Base-by-base conservation (phyloP, 164 flowering plant species). In the Chimonanthus salicifolius region DNA sequence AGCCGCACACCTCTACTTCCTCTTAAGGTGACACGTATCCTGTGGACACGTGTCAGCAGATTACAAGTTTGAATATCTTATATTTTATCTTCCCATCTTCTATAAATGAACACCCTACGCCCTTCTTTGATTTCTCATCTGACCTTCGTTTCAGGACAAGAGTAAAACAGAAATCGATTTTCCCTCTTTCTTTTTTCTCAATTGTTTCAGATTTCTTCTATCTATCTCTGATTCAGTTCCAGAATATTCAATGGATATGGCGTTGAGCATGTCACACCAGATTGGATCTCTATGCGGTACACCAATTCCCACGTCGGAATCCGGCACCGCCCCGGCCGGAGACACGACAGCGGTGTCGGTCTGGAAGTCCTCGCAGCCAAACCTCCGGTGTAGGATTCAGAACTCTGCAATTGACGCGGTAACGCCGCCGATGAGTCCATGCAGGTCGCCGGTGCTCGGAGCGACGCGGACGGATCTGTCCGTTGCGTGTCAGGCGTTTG, bases 371-470 rank as follows among this genome's bases (percentile, higher is more conserved):
- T 83, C 82, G 65, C 10, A 77, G 7, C 11, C 89, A 66, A 76
- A 67, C 18, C 70, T 90, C 11, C 82, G 88, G 7, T 85, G 89
- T 76, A 71, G 81, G 15, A 81, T 80, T 1, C 79, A 47, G 11
- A 69, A 76, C 9, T 87, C 83, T 7, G 85, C 80, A 3, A 13
- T 68, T 0, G 89, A 83, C 18, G 74, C 68, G 7, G 13, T 82
- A 2, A 82, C 98, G 5, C 94, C 93, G 69, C 97, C 94, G 64
- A 0, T 89, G 69, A 89, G 88, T 64, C 94, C 94, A 4, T 69
- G 84, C 77, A 51, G 84, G 54, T 83, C 94, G 58, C 92, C 98
- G 48, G 79, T 77, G 51, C 62, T 83, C 13, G 82, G 80, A 4
- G 79, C 77, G 54, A 82, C 74, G 50, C 76, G 92, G 66, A 58